Conservation (phyloP, 768 basidiomycete species). For the Podaxis sp. region DNA sequence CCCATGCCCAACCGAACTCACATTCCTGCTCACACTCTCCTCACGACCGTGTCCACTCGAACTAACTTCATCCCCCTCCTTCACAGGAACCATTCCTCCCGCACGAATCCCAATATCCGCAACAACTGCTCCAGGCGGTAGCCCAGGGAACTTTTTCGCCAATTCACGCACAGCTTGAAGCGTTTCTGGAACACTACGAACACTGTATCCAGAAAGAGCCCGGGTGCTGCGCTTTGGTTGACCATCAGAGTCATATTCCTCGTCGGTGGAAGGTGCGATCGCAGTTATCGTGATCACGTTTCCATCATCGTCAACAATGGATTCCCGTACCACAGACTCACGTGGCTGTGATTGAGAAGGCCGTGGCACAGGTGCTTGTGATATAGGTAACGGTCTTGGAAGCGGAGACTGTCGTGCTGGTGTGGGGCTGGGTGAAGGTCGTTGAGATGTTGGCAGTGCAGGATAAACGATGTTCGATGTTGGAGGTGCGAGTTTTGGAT, state of each 20-base stretch:
- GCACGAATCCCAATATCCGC: conserved; percentile 8
- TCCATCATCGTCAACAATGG: conserved; percentile 1
- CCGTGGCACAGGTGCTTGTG: not conserved
- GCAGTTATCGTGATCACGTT: conserved; percentile 5
- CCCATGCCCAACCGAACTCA: conserved; percentile 13
- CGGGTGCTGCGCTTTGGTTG: conserved; percentile 1
- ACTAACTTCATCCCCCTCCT: not conserved
- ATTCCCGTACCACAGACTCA: not conserved
- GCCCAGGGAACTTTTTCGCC: conserved; percentile 48
- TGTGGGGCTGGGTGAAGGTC: not conserved
- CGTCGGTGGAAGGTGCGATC: not conserved
- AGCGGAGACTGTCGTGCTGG: not conserved
- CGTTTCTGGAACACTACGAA: conserved; percentile 35
- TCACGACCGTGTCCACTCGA: not conserved
- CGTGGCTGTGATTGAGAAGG: not conserved
- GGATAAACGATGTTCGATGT: not conserved
- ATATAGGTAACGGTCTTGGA: not conserved
- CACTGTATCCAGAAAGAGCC: conserved; percentile 21
- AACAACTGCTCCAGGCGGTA: conserved; percentile 14
- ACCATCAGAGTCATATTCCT: not conserved
- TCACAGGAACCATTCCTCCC: not conserved
- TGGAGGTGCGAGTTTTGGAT: not conserved
- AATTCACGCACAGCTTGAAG: conserved; percentile 45
- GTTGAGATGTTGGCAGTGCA: not conserved
- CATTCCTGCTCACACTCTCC: conserved; percentile 1